A percentile compares a stretch with the other conserved stretches of the same genome.
Evolutionary conservation across 1,284 basidiomycete species (phyloP).

Genomic region (Cryptococcus sp.): DNA sequence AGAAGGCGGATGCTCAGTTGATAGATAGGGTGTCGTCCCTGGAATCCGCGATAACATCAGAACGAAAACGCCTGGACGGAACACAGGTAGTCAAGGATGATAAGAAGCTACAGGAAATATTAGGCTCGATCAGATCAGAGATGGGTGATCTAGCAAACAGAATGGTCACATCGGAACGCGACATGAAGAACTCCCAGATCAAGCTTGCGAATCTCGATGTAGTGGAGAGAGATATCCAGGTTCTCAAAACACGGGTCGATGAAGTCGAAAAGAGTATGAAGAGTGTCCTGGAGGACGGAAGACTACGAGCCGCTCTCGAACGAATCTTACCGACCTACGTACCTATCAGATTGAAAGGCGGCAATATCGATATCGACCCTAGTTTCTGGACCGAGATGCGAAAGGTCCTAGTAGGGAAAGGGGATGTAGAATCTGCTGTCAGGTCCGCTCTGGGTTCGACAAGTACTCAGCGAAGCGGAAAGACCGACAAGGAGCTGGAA

Average conservation of each 20-base stretch:
- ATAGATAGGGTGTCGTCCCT: conserved; percentile 45
- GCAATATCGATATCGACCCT: conserved; percentile 48
- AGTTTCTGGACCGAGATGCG: conserved; percentile 51
- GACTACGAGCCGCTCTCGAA: conserved; percentile 42
- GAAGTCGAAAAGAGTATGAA: conserved; percentile 58
- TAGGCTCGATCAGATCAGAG: conserved; percentile 46
- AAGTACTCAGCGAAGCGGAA: neutral
- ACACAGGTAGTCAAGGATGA: neutral
- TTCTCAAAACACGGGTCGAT: conserved; percentile 53
- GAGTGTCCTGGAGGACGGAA: conserved; percentile 35
- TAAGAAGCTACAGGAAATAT: neutral
- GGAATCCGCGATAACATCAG: conserved; percentile 54
- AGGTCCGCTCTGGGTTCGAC: conserved; percentile 20
- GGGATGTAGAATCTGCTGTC: conserved; percentile 33
- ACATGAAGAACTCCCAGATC: neutral
- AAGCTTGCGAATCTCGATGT: conserved; percentile 7
- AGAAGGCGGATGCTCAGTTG: conserved; percentile 9
- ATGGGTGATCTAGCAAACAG: neutral
- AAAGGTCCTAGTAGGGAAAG: conserved; percentile 44
- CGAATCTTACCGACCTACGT: conserved; percentile 45
- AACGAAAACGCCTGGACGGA: conserved; percentile 7
- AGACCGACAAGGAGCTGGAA: conserved; percentile 43
- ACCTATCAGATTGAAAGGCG: conserved; percentile 43
- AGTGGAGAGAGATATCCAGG: conserved; percentile 19
- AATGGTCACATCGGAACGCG: conserved; percentile 9